Percentiles rank a stretch among this genome's conserved stretches.
phyloP scores from a whole-genome alignment of 2,329 filamentous ascomycete genomes.

The Bipolaris zeicola region DNA sequence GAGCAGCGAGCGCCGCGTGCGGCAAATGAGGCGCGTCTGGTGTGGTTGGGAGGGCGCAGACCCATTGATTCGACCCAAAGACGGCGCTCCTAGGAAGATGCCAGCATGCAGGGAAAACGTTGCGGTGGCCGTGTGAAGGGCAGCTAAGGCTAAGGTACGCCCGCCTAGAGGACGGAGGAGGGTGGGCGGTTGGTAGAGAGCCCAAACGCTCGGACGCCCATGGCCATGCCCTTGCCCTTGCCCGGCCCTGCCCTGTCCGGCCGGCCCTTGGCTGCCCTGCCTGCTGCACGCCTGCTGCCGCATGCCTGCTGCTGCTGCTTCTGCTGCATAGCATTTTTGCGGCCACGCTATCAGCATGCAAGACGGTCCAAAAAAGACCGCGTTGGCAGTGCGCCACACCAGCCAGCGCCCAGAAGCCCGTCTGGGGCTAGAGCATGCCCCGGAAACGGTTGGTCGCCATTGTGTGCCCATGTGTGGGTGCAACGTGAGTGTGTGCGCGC shows the following conservation, averaged over 20 bases:
- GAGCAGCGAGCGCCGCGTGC: constrained; percentile 7
- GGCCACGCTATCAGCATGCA: constrained; percentile 13
- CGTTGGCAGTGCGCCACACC: constrained; percentile 4
- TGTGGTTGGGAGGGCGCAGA: constrained; percentile 12
- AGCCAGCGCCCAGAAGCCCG: neutral
- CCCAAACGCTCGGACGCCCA: constrained; percentile 23
- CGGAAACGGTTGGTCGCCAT: neutral
- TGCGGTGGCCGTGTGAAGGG: constrained; percentile 16
- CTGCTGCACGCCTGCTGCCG: constrained; percentile 12
- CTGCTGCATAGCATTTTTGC: constrained; percentile 12
- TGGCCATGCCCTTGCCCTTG: neutral
- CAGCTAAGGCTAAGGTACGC: neutral
- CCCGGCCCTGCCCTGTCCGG: constrained; percentile 11
- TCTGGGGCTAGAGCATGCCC: constrained; percentile 17
- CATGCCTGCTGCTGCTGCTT: neutral
- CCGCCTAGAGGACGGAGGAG: neutral
- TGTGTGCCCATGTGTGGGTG: no score
- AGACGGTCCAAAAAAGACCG: constrained; percentile 5
- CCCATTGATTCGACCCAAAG: neutral
- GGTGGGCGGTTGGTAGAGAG: neutral
- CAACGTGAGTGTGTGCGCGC: neutral
- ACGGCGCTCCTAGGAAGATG: neutral
- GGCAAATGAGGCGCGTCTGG: constrained; percentile 1
- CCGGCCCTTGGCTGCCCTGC: constrained; percentile 13
- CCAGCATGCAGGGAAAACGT: constrained; percentile 12